Percentiles rank a stretch among this genome's conserved stretches.
phyloP scores from a whole-genome alignment of 352 stramenopile species.

The Pythium vanterpoolii region DNA sequence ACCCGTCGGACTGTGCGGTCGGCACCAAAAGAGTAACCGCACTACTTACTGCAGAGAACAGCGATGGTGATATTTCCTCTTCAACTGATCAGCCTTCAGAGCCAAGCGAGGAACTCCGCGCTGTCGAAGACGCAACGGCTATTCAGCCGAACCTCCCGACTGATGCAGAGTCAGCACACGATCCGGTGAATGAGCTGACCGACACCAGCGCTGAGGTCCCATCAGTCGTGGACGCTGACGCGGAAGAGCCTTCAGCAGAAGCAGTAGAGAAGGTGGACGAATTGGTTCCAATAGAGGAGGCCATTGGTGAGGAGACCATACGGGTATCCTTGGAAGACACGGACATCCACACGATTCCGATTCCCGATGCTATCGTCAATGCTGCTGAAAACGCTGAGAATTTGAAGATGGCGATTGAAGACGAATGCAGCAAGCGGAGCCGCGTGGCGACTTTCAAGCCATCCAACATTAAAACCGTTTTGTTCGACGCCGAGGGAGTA shows the following conservation, averaged over 20 bases:
- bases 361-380: neutral
- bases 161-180: neutral
- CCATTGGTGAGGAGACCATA: neutral
- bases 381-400: neutral
- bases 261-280: neutral
- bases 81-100: neutral
- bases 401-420: neutral
- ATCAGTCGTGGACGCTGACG: neutral
- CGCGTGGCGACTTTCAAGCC: neutral
- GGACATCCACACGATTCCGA: neutral
- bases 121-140: neutral
- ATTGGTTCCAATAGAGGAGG: neutral
- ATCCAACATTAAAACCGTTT: constrained; percentile 2
- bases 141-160: neutral
- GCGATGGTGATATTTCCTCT: neutral
- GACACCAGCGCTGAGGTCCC: neutral
- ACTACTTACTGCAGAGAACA: neutral
- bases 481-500: neutral
- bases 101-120: too few relatives aligned
- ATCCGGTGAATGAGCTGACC: neutral
- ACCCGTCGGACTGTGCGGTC: neutral
- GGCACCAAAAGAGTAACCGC: neutral
- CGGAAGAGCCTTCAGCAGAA: neutral
- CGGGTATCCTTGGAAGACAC: neutral
- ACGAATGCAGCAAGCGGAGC: neutral